Percentiles rank a stretch among this genome's conserved stretches.
Conservation (phyloP, 805 yeast species). For the Candida sonorensis region DNA sequence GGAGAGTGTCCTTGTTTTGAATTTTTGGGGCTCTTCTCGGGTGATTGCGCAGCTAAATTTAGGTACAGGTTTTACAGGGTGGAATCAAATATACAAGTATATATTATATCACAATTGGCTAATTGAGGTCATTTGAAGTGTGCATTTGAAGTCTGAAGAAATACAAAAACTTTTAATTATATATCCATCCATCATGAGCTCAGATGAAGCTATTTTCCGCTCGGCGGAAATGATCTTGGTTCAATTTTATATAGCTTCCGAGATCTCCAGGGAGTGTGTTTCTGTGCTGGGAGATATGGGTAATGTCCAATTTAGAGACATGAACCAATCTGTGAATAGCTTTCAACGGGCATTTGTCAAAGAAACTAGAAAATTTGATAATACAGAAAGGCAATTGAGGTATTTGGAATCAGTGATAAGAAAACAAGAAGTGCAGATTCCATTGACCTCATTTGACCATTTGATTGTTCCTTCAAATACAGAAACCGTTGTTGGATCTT, state of each 20-base stretch:
- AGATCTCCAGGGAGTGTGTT: conserved; percentile 81
- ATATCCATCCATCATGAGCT: conserved; percentile 13
- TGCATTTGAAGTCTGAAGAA: too few relatives aligned
- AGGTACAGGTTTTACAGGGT: too few relatives aligned
- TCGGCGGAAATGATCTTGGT: conserved; percentile 97
- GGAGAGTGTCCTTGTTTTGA: too few relatives aligned
- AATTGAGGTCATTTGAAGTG: too few relatives aligned
- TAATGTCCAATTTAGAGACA: conserved; percentile 79
- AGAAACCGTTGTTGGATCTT: too few relatives aligned
- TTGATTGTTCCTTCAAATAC: conserved; percentile 14
- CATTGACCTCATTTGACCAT: conserved; percentile 21
- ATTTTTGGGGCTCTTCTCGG: too few relatives aligned
- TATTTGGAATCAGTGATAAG: conserved; percentile 44
- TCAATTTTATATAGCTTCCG: conserved; percentile 87
- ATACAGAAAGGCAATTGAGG: conserved; percentile 79
- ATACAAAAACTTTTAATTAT: too few relatives aligned
- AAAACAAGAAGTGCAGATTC: conserved; percentile 35
- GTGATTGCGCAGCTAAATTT: too few relatives aligned
- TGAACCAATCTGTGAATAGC: conserved; percentile 70
- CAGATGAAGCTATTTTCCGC: conserved; percentile 23
- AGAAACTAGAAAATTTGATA: conserved; percentile 78
- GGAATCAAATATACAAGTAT: too few relatives aligned
- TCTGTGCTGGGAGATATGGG: conserved; percentile 83
- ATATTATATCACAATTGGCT: too few relatives aligned
- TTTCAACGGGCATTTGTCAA: conserved; percentile 90